Base-by-base conservation (phyloP, 2,329 filamentous ascomycete species). In the Colletotrichum australisinense region DNA sequence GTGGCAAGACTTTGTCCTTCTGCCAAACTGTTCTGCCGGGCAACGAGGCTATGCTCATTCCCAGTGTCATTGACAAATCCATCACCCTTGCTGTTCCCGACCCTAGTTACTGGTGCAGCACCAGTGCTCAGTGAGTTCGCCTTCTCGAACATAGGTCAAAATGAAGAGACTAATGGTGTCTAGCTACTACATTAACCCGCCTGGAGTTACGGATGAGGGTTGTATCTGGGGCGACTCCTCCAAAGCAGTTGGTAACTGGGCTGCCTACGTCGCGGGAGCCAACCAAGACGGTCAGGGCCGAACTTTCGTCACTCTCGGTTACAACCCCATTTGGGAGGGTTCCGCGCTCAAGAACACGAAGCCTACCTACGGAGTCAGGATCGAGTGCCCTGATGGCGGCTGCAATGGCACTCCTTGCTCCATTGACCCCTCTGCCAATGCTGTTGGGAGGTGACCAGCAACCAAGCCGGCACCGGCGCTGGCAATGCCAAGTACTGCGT, bases 31-130 rank as follows among this genome's bases (percentile, higher is more conserved):
- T 95, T 16, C 83, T 95, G 74, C 93, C 93, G 22, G 93, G 93
- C 63, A 93, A 94, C 78, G 93, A 95, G 84, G 92, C 92, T 74
- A 95, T 95, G 93, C 86, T 95, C 76, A 95, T 95, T 78, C 93
- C 93, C 19, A 95, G 93, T n/a, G 82, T 91, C 75, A 91, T 95
- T 59, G 79, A 86, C 26, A 83, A 86, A 74, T 81, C 81, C 11
- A 85, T 86, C n/a, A 88, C 87, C 35, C 85, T 96, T 67, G 93
- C 94, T 63, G 93, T 95, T 46, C 94, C 94, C 9, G 92, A 87
- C 69, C 83, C 87, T 22, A 87, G 84, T 69, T 95, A 95, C 82
- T 95, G 93, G 93, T 90, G 87, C 76, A 82, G 84, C 57, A 95
- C 93, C 14, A 89, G 93, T 72, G 92, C 94, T 72, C 94, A 96